Conservation (phyloP, 2,329 filamentous ascomycete species). For the Metarhizium brunneum region DNA sequence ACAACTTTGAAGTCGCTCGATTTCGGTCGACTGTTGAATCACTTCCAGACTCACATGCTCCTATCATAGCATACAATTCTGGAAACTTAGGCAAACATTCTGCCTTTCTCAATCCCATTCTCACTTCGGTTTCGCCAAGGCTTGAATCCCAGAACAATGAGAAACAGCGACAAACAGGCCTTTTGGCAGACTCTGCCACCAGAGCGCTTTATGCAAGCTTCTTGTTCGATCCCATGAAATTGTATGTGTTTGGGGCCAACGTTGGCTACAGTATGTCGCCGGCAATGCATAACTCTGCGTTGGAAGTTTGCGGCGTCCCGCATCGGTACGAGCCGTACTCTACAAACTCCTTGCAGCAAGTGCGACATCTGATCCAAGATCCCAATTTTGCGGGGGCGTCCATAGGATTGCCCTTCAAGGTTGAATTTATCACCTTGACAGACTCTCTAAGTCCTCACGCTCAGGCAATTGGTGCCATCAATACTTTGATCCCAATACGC, state of each 20-base stretch:
- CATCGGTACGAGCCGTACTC: constrained; percentile 59
- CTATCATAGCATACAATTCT: constrained; percentile 56
- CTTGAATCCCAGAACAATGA: constrained; percentile 11
- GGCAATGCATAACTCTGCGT: constrained; percentile 67
- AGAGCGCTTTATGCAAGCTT: constrained; percentile 58
- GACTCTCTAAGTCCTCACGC: constrained; percentile 65
- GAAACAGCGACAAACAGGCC: constrained; percentile 16
- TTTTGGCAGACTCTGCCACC: constrained; percentile 56
- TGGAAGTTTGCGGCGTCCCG: constrained; percentile 57
- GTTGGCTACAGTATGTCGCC: constrained; percentile 66
- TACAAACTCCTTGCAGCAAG: constrained; percentile 49
- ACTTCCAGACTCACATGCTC: constrained; percentile 32
- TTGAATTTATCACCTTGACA: constrained; percentile 59
- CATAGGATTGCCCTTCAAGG: constrained; percentile 66
- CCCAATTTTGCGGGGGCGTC: constrained; percentile 63
- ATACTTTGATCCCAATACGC: constrained; percentile 65
- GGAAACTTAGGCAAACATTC: constrained; percentile 54
- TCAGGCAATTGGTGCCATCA: constrained; percentile 65
- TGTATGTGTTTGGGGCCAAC: constrained; percentile 66
- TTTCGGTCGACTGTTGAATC: constrained; percentile 41
- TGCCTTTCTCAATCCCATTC: constrained; percentile 54
- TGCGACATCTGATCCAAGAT: constrained; percentile 56
- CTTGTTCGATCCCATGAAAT: constrained; percentile 58
- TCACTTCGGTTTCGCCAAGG: constrained; percentile 49
- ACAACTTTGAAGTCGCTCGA: constrained; percentile 52